phyloP scores from a whole-genome alignment of 164 flowering plant species.

The Nelumbo lutea region DNA sequence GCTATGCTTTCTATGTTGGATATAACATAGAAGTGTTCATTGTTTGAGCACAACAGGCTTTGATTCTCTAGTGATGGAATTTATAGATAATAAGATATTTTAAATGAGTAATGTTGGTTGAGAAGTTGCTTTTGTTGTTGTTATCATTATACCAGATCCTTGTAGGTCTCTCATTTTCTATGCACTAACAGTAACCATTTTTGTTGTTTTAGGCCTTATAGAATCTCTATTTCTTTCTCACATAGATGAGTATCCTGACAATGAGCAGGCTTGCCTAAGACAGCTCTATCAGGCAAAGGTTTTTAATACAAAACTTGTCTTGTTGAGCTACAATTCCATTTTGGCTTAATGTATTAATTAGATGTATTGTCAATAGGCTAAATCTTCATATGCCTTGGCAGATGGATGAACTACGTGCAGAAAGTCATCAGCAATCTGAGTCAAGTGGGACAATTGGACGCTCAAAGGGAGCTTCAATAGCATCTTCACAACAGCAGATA shows the following conservation, averaged over 20 bases:
- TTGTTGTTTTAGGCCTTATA: conserved; percentile 61
- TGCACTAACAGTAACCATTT: conserved; percentile 4
- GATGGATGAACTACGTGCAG: conserved; percentile 94
- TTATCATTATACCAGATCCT: not conserved
- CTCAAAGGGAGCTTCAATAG: conserved; percentile 76
- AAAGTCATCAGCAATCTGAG: conserved; percentile 63
- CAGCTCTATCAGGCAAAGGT: conserved; percentile 95
- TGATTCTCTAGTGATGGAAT: no score
- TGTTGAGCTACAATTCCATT: not conserved
- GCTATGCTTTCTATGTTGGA: no score
- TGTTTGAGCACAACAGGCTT: no score
- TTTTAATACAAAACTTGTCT: not conserved
- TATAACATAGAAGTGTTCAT: no score
- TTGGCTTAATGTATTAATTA: not conserved
- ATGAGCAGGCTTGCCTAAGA: conserved; percentile 84
- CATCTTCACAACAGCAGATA: conserved; percentile 82
- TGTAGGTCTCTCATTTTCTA: not conserved
- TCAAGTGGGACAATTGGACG: conserved; percentile 82
- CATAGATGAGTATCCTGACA: conserved; percentile 92
- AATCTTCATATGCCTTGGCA: conserved; percentile 21
- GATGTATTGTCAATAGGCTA: not conserved
- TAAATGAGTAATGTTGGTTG: no score
- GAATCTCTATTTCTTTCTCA: conserved; percentile 83
- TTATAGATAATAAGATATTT: no score
- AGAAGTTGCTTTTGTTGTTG: no score